Percentiles rank a stretch among this genome's conserved stretches.
phyloP scores from a whole-genome alignment of 2,329 filamentous ascomycete species.

The Ascochyta rabiei region DNA sequence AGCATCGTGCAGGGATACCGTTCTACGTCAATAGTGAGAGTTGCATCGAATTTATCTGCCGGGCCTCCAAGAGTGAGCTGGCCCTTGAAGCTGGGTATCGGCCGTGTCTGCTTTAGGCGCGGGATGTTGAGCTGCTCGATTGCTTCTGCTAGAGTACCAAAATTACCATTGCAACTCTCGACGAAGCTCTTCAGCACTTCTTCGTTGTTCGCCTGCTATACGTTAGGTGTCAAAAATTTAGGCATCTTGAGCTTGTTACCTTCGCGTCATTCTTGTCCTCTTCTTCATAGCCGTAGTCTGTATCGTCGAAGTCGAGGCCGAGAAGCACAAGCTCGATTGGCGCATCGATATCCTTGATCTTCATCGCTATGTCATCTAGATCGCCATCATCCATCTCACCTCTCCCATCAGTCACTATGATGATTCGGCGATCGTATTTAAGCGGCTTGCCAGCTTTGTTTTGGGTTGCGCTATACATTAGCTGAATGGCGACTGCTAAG shows the following conservation, averaged over 20 bases:
- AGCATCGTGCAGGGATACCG: constrained; percentile 86
- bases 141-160: constrained; percentile 86
- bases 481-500: constrained; percentile 81
- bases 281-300: constrained; percentile 89
- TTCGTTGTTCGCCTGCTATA: constrained; percentile 71
- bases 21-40: constrained; percentile 84
- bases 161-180: constrained; percentile 70
- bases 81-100: constrained; percentile 81
- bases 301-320: constrained; percentile 91
- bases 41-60: constrained; percentile 70
- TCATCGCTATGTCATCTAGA: constrained; percentile 70
- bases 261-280: constrained; percentile 79
- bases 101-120: constrained; percentile 74
- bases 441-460: constrained; percentile 60
- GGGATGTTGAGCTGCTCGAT: constrained; percentile 80
- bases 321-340: constrained; percentile 80
- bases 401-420: constrained; percentile 83
- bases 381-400: constrained; percentile 75
- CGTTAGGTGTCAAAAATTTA: constrained; percentile 19
- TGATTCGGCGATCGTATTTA: constrained; percentile 60
- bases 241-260: constrained; percentile 48
- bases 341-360: constrained; percentile 69
- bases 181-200: constrained; percentile 67
- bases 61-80: constrained; percentile 77
- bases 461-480: constrained; percentile 88